Evolutionary conservation across 306 rosid species (phyloP).

Genomic region (barrel medic (Medicago truncatula)): MtrunA17r5.0-ANR NC_053044.1:34132001-34132500

Average conservation of each 20-base stretch:
- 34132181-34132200: slow-evolving; percentile 45
- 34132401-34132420: slow-evolving; percentile 15
- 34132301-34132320: slow-evolving; percentile 3
- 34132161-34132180: slow-evolving; percentile 2
- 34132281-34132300: background rate
- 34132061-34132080: slow-evolving; percentile 23
- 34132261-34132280: slow-evolving; percentile 3
- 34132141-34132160: slow-evolving; percentile 16
- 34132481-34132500: slow-evolving; percentile 7
- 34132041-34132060: slow-evolving; percentile 18
- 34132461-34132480: background rate
- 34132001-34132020: slow-evolving; percentile 30
- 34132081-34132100: slow-evolving; percentile 31
- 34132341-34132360: slow-evolving; percentile 11
- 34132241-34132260: slow-evolving; percentile 35
- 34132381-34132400: background rate
- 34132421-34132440: background rate
- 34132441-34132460: background rate
- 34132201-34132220: slow-evolving; percentile 29
- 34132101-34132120: slow-evolving; percentile 42
- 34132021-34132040: slow-evolving; percentile 17
- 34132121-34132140: slow-evolving; percentile 36
- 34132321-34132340: slow-evolving; percentile 22
- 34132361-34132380: slow-evolving; percentile 27
- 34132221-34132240: slow-evolving; percentile 15